These are phyloP conservation scores for Chlorella sp. DNA, from an alignment of 139 green algal species.

Conservation along the genomic window DNA sequence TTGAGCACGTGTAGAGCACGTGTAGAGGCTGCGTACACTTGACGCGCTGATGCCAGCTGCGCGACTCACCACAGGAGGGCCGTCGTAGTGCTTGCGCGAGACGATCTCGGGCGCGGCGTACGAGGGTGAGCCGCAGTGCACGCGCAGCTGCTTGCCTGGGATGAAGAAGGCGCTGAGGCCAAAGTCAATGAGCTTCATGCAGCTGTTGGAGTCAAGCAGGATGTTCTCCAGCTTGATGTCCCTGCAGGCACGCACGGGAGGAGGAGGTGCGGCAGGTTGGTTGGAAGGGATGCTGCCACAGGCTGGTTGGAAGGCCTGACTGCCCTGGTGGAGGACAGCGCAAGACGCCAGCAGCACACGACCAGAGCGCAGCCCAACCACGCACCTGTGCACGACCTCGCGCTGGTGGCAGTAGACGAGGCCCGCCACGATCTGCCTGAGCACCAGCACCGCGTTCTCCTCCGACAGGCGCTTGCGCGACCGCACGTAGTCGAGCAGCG, in stretches of 20 bases:
- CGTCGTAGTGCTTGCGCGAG: conserved; percentile 51
- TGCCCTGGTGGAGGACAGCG: too few species aligned
- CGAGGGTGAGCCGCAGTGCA: conserved; percentile 57
- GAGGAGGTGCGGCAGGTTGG: too few species aligned
- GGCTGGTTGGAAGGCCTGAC: too few species aligned
- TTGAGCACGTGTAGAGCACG: too few species aligned
- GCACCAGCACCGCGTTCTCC: conserved; percentile 56
- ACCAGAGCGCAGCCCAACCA: background rate
- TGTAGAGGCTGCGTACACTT: too few species aligned
- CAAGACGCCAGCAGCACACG: too few species aligned
- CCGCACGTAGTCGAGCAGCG: conserved; percentile 83
- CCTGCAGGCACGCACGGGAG: conserved; percentile 45
- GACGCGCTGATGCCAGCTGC: too few species aligned
- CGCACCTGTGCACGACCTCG: conserved; percentile 48
- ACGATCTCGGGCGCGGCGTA: conserved; percentile 69
- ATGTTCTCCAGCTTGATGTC: conserved; percentile 93
- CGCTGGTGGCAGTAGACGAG: conserved; percentile 74
- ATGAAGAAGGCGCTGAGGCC: conserved; percentile 58
- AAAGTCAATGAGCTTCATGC: conserved; percentile 76
- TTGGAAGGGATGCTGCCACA: too few species aligned
- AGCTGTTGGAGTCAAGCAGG: conserved; percentile 56
- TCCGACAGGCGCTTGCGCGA: conserved; percentile 70
- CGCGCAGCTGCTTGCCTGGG: conserved; percentile 44
- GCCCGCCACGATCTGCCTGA: conserved; percentile 62
- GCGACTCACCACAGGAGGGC: conserved; percentile 31